Evolutionary conservation across 1,284 basidiomycete genomes (phyloP).

Genomic region (Tilletia horrida): DNA sequence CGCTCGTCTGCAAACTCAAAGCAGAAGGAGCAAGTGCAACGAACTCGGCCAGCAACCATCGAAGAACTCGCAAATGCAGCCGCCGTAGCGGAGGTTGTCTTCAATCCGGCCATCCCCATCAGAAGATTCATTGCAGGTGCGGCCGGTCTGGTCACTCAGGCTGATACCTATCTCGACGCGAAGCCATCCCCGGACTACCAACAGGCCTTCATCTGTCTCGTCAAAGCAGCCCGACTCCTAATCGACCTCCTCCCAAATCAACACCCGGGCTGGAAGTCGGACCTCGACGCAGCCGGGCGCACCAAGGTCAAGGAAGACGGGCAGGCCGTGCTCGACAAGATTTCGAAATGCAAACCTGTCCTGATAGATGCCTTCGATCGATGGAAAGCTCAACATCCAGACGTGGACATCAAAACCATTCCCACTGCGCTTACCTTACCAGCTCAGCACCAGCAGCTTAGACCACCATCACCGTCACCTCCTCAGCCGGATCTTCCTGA

Average conservation of each 20-base stretch:
- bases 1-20: background rate
- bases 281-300: constrained; percentile 20
- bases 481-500: background rate
- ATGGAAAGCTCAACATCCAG: constrained; percentile 21
- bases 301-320: constrained; percentile 18
- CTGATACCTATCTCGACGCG: constrained; percentile 19
- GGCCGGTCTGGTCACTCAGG: constrained; percentile 19
- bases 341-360: constrained; percentile 19
- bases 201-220: constrained; percentile 27
- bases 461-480: constrained; percentile 2
- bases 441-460: constrained; percentile 3
- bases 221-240: constrained; percentile 30
- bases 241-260: constrained; percentile 28
- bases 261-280: constrained; percentile 23
- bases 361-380: constrained; percentile 17
- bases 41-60: constrained; percentile 12
- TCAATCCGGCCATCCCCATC: constrained; percentile 19
- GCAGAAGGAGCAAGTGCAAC: background rate
- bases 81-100: constrained; percentile 6
- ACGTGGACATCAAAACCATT: background rate
- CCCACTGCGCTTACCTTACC: background rate
- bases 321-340: constrained; percentile 21
- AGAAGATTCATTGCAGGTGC: constrained; percentile 22
- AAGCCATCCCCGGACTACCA: background rate
- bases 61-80: constrained; percentile 17